Evolutionary conservation across 2,329 filamentous ascomycete species (phyloP).

Genomic region (Herpomyces periplanetae): DNA sequence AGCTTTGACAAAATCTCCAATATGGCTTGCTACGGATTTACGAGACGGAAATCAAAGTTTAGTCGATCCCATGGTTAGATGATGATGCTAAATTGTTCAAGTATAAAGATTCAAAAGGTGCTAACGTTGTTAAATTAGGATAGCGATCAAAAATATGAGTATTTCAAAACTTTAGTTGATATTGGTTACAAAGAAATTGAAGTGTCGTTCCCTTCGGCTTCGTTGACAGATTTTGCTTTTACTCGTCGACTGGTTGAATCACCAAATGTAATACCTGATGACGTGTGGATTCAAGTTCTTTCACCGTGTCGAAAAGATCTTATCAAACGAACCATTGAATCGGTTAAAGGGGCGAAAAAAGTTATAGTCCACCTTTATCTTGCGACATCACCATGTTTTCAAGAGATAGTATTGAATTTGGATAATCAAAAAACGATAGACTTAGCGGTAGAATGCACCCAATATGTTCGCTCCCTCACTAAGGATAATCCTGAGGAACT

Average conservation of each 20-base stretch:
- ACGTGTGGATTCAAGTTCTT: conserved; percentile 67
- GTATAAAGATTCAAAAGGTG: conserved; percentile 1
- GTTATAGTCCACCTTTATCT: conserved; percentile 84
- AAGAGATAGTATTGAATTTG: conserved; percentile 57
- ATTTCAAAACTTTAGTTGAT: conserved; percentile 72
- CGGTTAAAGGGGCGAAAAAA: conserved; percentile 56
- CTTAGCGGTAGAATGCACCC: conserved; percentile 47
- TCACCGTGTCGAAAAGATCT: conserved; percentile 70
- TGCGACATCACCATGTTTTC: conserved; percentile 81
- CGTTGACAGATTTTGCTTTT: conserved; percentile 84
- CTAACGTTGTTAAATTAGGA: conserved; percentile 18
- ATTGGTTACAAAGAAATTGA: conserved; percentile 95
- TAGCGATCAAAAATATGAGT: conserved; percentile 69
- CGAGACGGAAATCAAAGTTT: conserved; percentile 81
- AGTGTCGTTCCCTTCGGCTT: conserved; percentile 73
- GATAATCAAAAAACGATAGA: conserved; percentile 40
- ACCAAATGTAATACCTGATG: conserved; percentile 40
- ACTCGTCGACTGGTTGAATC: conserved; percentile 54
- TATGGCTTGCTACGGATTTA: conserved; percentile 63
- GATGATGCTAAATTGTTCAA: background rate
- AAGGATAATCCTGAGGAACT: conserved; percentile 23
- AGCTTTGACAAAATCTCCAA: conserved; percentile 39
- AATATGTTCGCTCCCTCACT: conserved; percentile 52
- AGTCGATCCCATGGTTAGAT: conserved; percentile 50
- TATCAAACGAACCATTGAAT: conserved; percentile 57